phyloP scores from a whole-genome alignment of 176 grass and related monocot species.

The Zoysia pacifica region DNA sequence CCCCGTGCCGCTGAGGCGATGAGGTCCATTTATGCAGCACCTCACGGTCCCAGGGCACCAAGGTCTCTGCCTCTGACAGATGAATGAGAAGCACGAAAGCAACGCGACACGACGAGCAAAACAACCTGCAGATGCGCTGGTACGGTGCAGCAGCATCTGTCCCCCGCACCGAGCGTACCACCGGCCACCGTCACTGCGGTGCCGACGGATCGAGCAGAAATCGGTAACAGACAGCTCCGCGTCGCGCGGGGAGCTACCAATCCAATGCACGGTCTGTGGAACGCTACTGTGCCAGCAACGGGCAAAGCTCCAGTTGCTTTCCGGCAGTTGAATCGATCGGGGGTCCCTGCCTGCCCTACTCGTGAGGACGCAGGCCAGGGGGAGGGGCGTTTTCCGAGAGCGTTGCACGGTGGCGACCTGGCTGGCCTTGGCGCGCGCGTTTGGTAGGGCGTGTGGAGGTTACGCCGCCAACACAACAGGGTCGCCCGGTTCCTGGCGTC shows the following conservation, averaged over 20 bases:
- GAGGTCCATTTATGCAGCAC: too few relatives aligned
- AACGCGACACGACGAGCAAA: too few relatives aligned
- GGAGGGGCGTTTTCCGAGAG: neutral
- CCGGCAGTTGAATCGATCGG: neutral
- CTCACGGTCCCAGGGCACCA: too few relatives aligned
- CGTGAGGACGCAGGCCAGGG: neutral
- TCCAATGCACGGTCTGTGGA: neutral
- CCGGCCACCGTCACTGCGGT: too few relatives aligned
- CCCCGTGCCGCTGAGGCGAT: too few relatives aligned
- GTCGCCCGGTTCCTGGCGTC: neutral
- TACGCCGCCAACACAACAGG: neutral
- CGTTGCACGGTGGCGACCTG: neutral
- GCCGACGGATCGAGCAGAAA: too few relatives aligned
- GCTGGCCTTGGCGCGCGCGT: neutral
- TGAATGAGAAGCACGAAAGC: too few relatives aligned
- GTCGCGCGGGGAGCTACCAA: neutral
- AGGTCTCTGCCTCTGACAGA: too few relatives aligned
- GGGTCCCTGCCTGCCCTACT: neutral
- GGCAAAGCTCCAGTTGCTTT: neutral
- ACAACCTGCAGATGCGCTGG: too few relatives aligned
- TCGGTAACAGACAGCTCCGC: neutral
- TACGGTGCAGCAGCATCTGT: too few relatives aligned
- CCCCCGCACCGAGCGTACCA: too few relatives aligned
- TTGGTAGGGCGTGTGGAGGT: conserved; percentile 16
- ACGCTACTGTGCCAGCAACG: neutral